Base-by-base conservation (phyloP, 768 basidiomycete species). In the Gautieria morchelliformis region DNA sequence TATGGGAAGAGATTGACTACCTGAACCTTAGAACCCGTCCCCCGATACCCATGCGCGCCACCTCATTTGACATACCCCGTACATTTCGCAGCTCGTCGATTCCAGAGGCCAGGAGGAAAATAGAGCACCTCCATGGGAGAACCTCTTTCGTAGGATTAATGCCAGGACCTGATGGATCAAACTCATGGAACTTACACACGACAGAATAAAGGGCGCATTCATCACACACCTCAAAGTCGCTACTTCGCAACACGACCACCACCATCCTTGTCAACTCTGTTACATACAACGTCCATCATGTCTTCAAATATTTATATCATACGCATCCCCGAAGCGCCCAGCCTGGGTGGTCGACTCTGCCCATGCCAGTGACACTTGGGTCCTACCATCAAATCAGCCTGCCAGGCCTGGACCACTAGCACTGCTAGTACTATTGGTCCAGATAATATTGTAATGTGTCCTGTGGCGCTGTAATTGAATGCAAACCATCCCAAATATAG, bases 1-100 rank as follows among this genome's bases (percentile, higher is more conserved):
- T 50, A 11, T 47, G 56, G 30, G 56, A 57, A 32, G 56, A 50
- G 19, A 46, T 57, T 32, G 47, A 57, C 35, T 44, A 33, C 19
- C 56, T 46, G 35, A 6, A 19, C 5, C 19, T 48, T 15, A 41
- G 19, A 19, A 32, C 56, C 15, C 37, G 1, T 14, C 39, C 41
- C 8, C 30, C 53, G 12, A 20, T n/a, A 9, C 45, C 56, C 11
- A 6, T 37, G n/a, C 56, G 56, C n/a, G 15, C 46, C 5, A 24
- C 24, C 37, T 57, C 56, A 5, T 49, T 49, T 27, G 56, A 47
- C 17, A 19, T 44, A 15, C 42, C 37, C 12, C 56, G 24, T 11
- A n/a, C 46, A 8, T 19, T 17, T 11, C 24, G 42, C 12, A 35
- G 10, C 9, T 37, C 35, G 14, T 37, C 35, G 9, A 10, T 14